Conservation (phyloP, 164 flowering plant genomes). For the Warburgia ugandensis region DNA sequence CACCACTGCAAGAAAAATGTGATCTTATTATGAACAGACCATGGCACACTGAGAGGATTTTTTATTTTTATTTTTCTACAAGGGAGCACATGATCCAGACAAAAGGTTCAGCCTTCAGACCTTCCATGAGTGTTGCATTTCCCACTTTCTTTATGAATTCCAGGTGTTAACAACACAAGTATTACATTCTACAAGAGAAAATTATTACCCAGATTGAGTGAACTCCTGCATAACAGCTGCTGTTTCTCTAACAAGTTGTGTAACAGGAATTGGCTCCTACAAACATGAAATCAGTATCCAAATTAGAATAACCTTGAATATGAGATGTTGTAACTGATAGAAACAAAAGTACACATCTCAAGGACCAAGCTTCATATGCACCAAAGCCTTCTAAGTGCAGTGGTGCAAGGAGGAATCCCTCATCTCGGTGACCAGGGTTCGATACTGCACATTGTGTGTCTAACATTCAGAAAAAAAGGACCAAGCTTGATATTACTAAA, state of each 20-base stretch:
- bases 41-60: background rate
- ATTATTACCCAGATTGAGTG: slow-evolving; percentile 90
- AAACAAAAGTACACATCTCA: too few species aligned
- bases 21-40: background rate
- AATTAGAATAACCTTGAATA: background rate
- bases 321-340: background rate
- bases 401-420: too few species aligned
- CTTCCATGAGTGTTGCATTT: too few species aligned
- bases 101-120: background rate
- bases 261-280: slow-evolving; percentile 89
- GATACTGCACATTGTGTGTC: too few species aligned
- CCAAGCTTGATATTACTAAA: too few species aligned
- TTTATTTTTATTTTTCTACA: background rate
- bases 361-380: too few species aligned
- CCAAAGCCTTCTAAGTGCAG: too few species aligned
- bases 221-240: slow-evolving; percentile 99
- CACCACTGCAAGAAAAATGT: slow-evolving; percentile 51
- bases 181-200: background rate
- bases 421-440: too few species aligned
- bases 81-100: background rate
- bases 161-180: background rate
- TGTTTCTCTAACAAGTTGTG: slow-evolving; percentile 93
- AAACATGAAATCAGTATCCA: slow-evolving; percentile 7
- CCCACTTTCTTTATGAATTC: background rate
- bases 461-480: too few species aligned